Percentiles rank a stretch among this genome's conserved stretches.
Evolutionary conservation across 2,329 filamentous ascomycete genomes (phyloP).

Genomic region (Pyrenophora seminiperda): DNA sequence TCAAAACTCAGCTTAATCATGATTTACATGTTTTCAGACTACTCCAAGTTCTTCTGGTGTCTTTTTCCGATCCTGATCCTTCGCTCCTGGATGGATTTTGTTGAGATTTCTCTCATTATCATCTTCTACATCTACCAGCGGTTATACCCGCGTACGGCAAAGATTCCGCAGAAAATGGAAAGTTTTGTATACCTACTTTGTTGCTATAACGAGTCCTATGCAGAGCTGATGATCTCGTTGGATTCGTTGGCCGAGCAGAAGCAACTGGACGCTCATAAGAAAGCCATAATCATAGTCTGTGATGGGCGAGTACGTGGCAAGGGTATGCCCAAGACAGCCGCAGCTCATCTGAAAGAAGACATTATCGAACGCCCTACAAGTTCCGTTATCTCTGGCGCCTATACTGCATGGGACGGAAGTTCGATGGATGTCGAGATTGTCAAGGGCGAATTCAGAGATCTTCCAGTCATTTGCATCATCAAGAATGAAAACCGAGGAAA

Average conservation of each 20-base stretch:
- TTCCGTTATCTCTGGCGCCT: background rate
- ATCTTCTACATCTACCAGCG: background rate
- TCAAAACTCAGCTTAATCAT: background rate
- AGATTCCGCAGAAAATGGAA: background rate
- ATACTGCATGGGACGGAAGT: constrained; percentile 6
- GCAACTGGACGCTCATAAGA: constrained; percentile 5
- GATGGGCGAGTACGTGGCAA: constrained; percentile 10
- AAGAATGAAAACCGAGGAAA: constrained; percentile 13
- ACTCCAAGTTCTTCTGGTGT: background rate
- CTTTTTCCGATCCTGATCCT: background rate
- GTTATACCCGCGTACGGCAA: background rate
- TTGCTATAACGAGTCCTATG: constrained; percentile 11
- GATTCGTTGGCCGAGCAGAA: constrained; percentile 7
- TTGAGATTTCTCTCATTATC: constrained; percentile 4
- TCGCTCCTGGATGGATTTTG: background rate
- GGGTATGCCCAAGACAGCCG: constrained; percentile 7
- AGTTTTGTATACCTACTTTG: constrained; percentile 6
- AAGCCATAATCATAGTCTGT: constrained; percentile 7
- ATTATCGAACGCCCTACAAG: constrained; percentile 5
- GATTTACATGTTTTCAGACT: constrained; percentile 1
- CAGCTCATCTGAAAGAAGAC: constrained; percentile 8
- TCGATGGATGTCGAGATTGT: constrained; percentile 5
- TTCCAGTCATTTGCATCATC: constrained; percentile 8
- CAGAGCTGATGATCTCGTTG: constrained; percentile 4
- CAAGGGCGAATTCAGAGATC: constrained; percentile 7